phyloP scores from a whole-genome alignment of 768 basidiomycete species.

The Suillus sp. region DNA sequence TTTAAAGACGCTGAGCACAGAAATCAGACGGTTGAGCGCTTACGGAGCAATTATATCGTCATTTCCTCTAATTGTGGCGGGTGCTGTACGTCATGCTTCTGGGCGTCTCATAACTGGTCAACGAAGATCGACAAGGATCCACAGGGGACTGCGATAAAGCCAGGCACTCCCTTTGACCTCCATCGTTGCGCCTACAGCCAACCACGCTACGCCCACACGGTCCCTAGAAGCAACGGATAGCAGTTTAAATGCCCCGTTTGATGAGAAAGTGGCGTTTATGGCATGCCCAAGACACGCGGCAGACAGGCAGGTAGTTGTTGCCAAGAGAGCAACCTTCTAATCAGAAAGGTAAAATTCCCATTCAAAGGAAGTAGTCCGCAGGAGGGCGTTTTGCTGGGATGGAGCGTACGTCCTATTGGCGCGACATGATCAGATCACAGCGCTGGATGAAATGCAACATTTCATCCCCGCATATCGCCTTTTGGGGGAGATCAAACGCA shows the following conservation, averaged over 20 bases:
- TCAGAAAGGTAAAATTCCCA: slow-evolving; percentile 18
- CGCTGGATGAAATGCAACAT: slow-evolving; percentile 11
- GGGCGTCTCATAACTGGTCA: background rate
- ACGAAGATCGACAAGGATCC: slow-evolving; percentile 6
- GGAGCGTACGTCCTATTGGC: slow-evolving; percentile 70
- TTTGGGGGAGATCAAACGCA: slow-evolving; percentile 4
- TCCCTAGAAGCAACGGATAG: slow-evolving; percentile 7
- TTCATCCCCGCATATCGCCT: slow-evolving; percentile 17
- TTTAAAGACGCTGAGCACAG: slow-evolving; percentile 1
- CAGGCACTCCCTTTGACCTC: slow-evolving; percentile 1
- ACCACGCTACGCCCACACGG: slow-evolving; percentile 8
- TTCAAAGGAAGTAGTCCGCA: slow-evolving; percentile 82
- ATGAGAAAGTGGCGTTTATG: slow-evolving; percentile 12
- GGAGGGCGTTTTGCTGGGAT: slow-evolving; percentile 84
- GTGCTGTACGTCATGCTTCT: background rate
- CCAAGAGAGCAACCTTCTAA: slow-evolving; percentile 17
- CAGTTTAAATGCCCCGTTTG: slow-evolving; percentile 6
- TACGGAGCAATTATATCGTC: slow-evolving; percentile 1
- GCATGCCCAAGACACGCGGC: slow-evolving; percentile 33
- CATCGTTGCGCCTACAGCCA: background rate
- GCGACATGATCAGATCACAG: slow-evolving; percentile 13
- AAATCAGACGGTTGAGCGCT: slow-evolving; percentile 3
- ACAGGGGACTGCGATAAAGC: slow-evolving; percentile 3
- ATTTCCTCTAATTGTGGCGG: background rate
- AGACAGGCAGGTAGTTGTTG: slow-evolving; percentile 8